Percentiles rank a stretch among this genome's conserved stretches.
Evolutionary conservation across 192 early-diverging fungal species (phyloP).

Genomic region (Geranomyces variabilis): DNA sequence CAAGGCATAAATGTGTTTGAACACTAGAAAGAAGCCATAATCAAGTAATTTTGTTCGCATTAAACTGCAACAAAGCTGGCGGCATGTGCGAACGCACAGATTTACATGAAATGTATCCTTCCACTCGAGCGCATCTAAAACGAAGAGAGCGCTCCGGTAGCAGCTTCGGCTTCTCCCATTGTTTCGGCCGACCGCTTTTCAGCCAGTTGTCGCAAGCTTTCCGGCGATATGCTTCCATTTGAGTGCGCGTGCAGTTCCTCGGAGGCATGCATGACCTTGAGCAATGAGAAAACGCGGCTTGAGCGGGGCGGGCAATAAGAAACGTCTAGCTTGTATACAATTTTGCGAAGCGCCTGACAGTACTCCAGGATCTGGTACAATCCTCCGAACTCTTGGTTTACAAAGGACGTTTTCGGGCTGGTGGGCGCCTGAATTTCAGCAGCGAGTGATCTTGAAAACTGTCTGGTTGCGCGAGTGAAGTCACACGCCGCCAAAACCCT

Average conservation of each 20-base stretch:
- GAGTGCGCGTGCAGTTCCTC: constrained; percentile 66
- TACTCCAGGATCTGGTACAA: background rate
- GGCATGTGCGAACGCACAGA: background rate
- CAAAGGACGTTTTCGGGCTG: background rate
- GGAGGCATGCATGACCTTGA: background rate
- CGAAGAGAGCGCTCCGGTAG: background rate
- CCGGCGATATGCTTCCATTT: constrained; percentile 47
- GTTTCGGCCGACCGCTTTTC: background rate
- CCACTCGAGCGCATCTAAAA: constrained; percentile 9
- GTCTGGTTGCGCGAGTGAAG: no score
- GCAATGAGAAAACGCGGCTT: background rate
- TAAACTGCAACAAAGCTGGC: background rate
- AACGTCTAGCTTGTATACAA: background rate
- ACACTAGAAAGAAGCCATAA: constrained; percentile 59
- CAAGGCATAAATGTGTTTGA: constrained; percentile 59
- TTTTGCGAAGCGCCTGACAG: constrained; percentile 8
- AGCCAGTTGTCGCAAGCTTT: background rate
- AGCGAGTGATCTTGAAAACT: no score
- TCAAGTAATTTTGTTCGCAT: background rate
- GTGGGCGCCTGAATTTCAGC: background rate
- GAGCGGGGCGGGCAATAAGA: no score
- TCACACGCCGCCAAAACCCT: no score
- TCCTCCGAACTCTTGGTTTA: background rate
- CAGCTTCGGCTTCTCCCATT: background rate
- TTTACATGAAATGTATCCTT: background rate